Evolutionary conservation across 2,329 filamentous ascomycete genomes (phyloP).

Genomic region (Neurospora sp.): DNA sequence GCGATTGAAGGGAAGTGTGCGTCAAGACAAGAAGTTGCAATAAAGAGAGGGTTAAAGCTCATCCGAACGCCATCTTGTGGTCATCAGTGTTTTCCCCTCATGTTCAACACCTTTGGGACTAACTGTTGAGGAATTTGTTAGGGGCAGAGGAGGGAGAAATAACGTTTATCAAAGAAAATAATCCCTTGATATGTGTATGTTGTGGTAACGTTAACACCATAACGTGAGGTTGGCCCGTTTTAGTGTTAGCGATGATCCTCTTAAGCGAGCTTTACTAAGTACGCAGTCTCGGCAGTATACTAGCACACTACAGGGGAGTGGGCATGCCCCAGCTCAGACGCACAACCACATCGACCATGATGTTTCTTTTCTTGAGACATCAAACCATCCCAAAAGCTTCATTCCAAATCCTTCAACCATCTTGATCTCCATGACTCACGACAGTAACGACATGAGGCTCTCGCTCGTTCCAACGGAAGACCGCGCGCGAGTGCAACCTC

Average conservation of each 20-base stretch:
- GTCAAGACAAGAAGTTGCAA: slow-evolving; percentile 10
- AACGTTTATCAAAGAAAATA: not conserved
- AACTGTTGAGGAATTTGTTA: not conserved
- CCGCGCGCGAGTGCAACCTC: not conserved
- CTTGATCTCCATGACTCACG: not conserved
- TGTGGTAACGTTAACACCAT: not conserved
- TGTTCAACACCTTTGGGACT: not conserved
- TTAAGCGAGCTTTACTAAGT: not conserved
- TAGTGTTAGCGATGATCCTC: not conserved
- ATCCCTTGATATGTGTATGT: not conserved
- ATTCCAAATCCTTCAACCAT: not conserved
- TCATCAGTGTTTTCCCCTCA: not conserved
- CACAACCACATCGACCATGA: too few relatives aligned
- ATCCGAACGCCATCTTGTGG: not conserved
- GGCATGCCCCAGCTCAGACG: too few relatives aligned
- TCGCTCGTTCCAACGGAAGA: not conserved
- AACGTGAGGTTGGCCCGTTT: not conserved
- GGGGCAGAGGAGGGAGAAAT: not conserved
- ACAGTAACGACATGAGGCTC: not conserved
- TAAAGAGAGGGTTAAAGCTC: slow-evolving; percentile 4
- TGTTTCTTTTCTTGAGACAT: not conserved
- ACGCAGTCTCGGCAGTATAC: too few relatives aligned
- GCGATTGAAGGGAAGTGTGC: not conserved
- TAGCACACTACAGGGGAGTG: not conserved
- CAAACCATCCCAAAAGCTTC: not conserved